Percentiles rank a stretch among this genome's conserved stretches.
Conservation (phyloP, 2,329 filamentous ascomycete genomes). For the Acrocalymma vagum region DNA sequence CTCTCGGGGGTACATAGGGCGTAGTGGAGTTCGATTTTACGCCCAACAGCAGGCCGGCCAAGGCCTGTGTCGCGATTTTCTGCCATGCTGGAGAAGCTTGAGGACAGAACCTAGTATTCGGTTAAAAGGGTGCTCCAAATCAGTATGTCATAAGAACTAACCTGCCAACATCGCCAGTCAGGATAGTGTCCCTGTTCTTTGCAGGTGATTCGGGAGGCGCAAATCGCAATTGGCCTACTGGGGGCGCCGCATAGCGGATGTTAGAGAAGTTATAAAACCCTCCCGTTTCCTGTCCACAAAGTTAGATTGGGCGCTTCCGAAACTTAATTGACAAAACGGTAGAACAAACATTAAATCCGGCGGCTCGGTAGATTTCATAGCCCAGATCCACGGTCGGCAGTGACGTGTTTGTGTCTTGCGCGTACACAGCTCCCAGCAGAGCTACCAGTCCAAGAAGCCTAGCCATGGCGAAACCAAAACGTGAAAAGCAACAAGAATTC, state of each 20-base stretch:
- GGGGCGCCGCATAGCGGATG: constrained; percentile 65
- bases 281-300: constrained; percentile 46
- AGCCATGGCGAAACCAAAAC: too few species aligned
- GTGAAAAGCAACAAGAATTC: too few species aligned
- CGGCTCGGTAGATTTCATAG: constrained; percentile 61
- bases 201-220: constrained; percentile 55
- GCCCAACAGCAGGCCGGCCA: constrained; percentile 39
- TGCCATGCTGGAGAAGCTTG: constrained; percentile 55
- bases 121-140: constrained; percentile 1
- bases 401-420: constrained; percentile 31
- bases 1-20: constrained; percentile 30
- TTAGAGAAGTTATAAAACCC: constrained; percentile 64
- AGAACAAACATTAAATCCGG: constrained; percentile 52
- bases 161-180: constrained; percentile 51
- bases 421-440: constrained; percentile 29
- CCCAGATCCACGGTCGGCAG: constrained; percentile 62
- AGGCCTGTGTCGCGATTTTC: constrained; percentile 40
- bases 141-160: constrained; percentile 3
- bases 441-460: constrained; percentile 27
- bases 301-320: constrained; percentile 8
- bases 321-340: neutral
- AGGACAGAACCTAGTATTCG: constrained; percentile 39
- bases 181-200: constrained; percentile 54
- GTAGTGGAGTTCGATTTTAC: constrained; percentile 37
- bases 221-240: constrained; percentile 61